phyloP scores from a whole-genome alignment of 1,139 yeast genomes.

The Taphrina confusa region DNA sequence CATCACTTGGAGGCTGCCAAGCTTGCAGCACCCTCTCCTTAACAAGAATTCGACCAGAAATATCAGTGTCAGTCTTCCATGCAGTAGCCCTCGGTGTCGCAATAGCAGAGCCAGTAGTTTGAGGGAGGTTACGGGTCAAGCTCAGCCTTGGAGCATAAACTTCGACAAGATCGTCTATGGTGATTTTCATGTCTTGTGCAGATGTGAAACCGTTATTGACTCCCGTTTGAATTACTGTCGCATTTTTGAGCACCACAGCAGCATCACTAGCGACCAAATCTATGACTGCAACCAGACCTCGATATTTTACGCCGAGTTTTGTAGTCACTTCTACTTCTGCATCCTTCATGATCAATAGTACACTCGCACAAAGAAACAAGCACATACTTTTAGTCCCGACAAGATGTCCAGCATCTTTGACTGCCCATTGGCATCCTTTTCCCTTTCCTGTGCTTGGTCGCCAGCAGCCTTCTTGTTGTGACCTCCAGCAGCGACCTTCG shows the following conservation, averaged over 20 bases:
- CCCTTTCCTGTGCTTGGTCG: neutral
- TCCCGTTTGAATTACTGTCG: neutral
- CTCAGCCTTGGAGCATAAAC: slow-evolving; percentile 47
- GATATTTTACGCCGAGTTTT: slow-evolving; percentile 5
- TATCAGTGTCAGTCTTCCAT: slow-evolving; percentile 84
- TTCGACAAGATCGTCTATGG: slow-evolving; percentile 65
- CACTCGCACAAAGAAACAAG: no score
- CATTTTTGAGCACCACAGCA: slow-evolving; percentile 16
- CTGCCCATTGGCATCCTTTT: neutral
- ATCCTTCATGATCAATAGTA: no score
- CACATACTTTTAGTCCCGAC: slow-evolving; percentile 10
- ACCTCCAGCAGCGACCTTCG: slow-evolving; percentile 27
- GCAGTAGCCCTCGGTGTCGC: slow-evolving; percentile 34
- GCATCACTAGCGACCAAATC: neutral
- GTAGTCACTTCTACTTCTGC: slow-evolving; percentile 23
- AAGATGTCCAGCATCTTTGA: slow-evolving; percentile 8
- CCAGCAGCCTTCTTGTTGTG: neutral
- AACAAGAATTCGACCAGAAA: slow-evolving; percentile 47
- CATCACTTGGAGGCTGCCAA: slow-evolving; percentile 77
- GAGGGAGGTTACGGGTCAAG: slow-evolving; percentile 31
- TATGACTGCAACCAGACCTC: slow-evolving; percentile 11
- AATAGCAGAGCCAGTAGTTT: neutral
- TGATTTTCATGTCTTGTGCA: slow-evolving; percentile 54
- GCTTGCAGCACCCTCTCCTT: slow-evolving; percentile 73
- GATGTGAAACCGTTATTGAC: slow-evolving; percentile 47